Evolutionary conservation across 1,139 yeast genomes (phyloP).

Genomic region (Kluyveromyces sp.): DNA sequence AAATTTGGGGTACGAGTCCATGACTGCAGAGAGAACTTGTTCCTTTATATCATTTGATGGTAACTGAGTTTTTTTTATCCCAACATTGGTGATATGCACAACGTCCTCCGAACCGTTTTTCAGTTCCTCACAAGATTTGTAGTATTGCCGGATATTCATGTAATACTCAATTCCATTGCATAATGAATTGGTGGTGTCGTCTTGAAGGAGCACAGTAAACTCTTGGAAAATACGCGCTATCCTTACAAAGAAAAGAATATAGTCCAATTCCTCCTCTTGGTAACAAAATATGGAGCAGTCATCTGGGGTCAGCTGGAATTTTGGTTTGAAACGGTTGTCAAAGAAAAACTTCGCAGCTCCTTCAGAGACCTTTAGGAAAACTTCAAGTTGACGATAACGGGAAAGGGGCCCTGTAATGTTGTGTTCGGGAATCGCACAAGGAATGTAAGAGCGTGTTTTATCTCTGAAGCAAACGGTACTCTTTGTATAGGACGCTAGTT

Average conservation of each 20-base stretch:
- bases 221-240: slow-evolving; percentile 10
- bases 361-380: slow-evolving; percentile 8
- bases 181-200: slow-evolving; percentile 8
- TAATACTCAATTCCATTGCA: slow-evolving; percentile 13
- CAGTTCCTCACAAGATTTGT: slow-evolving; percentile 10
- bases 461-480: slow-evolving; percentile 10
- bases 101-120: slow-evolving; percentile 11
- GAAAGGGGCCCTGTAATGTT: slow-evolving; percentile 8
- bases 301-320: slow-evolving; percentile 10
- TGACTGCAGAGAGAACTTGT: slow-evolving; percentile 8
- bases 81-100: slow-evolving; percentile 8
- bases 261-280: slow-evolving; percentile 10
- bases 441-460: slow-evolving; percentile 9
- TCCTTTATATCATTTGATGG: slow-evolving; percentile 6
- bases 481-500: slow-evolving; percentile 9
- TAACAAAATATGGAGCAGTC: slow-evolving; percentile 11
- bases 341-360: slow-evolving; percentile 8
- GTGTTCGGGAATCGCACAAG: slow-evolving; percentile 10
- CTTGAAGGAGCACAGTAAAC: slow-evolving; percentile 10
- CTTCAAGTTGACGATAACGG: slow-evolving; percentile 10
- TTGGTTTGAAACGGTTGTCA: slow-evolving; percentile 9
- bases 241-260: slow-evolving; percentile 10
- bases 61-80: slow-evolving; percentile 11
- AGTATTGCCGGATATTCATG: slow-evolving; percentile 11
- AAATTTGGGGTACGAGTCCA: slow-evolving; percentile 11